Base-by-base conservation (phyloP, 345 rosid species). In the Corchorus capsularis region DNA sequence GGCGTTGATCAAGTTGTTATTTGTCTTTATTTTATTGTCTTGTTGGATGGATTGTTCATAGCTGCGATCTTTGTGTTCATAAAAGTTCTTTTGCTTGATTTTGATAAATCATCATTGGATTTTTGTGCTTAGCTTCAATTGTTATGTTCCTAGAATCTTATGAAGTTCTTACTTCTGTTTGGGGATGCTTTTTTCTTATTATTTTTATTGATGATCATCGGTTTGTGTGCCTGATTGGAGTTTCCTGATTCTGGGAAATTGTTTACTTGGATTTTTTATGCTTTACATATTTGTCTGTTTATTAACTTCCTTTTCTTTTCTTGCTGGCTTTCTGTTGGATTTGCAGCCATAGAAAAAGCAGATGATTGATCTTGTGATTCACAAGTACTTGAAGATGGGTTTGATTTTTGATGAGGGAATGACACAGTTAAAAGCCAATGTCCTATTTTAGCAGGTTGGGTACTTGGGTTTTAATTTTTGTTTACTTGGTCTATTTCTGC, bases 41-140 rank as follows among this genome's bases (percentile, higher is more conserved):
- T 50, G 15, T 46, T 55, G 68, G 68, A 68, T 69, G 63, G 71
- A 27, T 27, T 27, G 27, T n/a, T 69, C 55, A 15, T 17, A 37
- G 66, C 35, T 62, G 67, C 20, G 67, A 63, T 63, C 57, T 70
- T 45, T 45, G 66, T 20, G 41, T 22, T 45, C 57, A 46, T 43
- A 20, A 39, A 20, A 15, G 8, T 72, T 72, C 1, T 50, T 39
- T 49, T 50, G 54, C 60, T 37, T 69, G 61, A 6, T 74, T 62
- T 69, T 63, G 74, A 41, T 43, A 7, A 39, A 2, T 60, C 57
- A 60, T 79, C 76, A 71, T 54, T 63, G 71, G 71, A 47, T 74
- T 73, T 73, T 11, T 74, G 27, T 68, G 57, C 41, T 50, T 43
- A 49, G 60, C 49, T 62, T 17, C 11, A 35, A 57, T 6, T 35